Evolutionary conservation across 768 basidiomycete genomes (phyloP).

Genomic region (Mycena polygramma): DNA sequence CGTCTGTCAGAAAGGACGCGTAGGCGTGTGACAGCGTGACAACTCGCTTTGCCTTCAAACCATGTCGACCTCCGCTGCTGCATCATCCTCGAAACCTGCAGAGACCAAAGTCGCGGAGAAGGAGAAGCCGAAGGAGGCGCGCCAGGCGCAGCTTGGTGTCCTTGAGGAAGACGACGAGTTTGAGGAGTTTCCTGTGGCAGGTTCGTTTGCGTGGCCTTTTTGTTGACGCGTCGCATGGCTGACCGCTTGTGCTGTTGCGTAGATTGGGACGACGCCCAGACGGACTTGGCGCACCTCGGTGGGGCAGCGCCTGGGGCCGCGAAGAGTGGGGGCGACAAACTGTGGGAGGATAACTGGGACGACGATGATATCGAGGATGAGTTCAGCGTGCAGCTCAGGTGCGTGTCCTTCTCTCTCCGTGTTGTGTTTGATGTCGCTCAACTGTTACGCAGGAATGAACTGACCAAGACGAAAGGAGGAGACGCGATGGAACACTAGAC

Average conservation of each 20-base stretch:
- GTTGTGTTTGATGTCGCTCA: conserved; percentile 17
- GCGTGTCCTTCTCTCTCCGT: conserved; percentile 45
- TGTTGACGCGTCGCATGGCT: conserved; percentile 1
- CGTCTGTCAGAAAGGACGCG: conserved; percentile 10
- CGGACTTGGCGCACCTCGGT: conserved; percentile 83
- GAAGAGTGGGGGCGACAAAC: conserved; percentile 86
- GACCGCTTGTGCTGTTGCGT: conserved; percentile 3
- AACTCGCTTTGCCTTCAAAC: not conserved
- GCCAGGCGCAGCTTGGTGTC: conserved; percentile 82
- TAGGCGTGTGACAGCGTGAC: conserved; percentile 10
- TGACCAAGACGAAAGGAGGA: conserved; percentile 69
- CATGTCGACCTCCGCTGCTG: conserved; percentile 57
- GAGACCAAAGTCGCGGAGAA: conserved; percentile 56
- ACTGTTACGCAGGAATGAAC: conserved; percentile 66
- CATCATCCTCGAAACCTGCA: conserved; percentile 61
- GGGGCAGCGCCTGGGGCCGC: conserved; percentile 81
- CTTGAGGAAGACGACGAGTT: conserved; percentile 98
- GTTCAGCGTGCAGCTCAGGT: conserved; percentile 96
- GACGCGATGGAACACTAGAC: conserved; percentile 68
- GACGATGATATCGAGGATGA: conserved; percentile 99
- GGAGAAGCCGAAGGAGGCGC: conserved; percentile 60
- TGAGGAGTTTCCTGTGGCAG: conserved; percentile 91
- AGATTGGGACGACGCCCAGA: conserved; percentile 93
- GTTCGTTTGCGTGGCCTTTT: conserved; percentile 53
- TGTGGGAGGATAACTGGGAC: conserved; percentile 99